A percentile compares a stretch with the other conserved stretches of the same genome.
Conservation (phyloP, 2,329 filamentous ascomycete genomes). For the Cordyceps cicadae region DNA sequence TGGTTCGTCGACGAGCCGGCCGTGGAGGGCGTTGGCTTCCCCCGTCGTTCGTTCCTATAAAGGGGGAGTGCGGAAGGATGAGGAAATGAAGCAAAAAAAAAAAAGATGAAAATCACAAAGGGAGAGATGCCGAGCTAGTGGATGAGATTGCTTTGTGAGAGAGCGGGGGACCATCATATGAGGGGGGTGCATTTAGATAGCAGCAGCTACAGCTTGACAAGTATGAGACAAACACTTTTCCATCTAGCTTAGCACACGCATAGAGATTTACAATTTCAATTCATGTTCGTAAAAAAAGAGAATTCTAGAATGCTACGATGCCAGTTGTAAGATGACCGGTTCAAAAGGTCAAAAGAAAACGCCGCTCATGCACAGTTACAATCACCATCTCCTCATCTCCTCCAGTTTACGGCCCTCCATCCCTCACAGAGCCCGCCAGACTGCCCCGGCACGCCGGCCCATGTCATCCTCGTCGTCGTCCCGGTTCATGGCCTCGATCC, state of each 20-base stretch:
- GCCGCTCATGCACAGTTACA: background rate
- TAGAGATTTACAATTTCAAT: background rate
- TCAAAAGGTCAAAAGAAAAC: background rate
- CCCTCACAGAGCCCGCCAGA: conserved; percentile 35
- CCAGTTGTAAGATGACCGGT: background rate
- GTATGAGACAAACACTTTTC: background rate
- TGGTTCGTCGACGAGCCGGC: conserved; percentile 92
- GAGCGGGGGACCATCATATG: too few species aligned
- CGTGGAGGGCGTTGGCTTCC: conserved; percentile 76
- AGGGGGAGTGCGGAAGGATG: background rate
- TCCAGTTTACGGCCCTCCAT: background rate
- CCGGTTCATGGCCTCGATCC: conserved; percentile 48
- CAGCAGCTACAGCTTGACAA: background rate
- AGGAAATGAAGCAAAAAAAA: background rate
- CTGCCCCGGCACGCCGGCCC: conserved; percentile 34
- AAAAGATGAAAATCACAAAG: background rate
- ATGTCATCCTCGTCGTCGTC: conserved; percentile 28
- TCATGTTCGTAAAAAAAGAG: background rate
- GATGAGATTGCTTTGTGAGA: background rate
- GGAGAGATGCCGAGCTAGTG: background rate
- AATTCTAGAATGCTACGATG: background rate
- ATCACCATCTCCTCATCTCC: background rate
- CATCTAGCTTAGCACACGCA: background rate
- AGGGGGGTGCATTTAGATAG: background rate
- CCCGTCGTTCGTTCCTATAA: conserved; percentile 58